Evolutionary conservation across 805 yeast genomes (phyloP), one percentile per base, ranked within the genome.

Genomic region (Metschnikowia matae): DNA sequence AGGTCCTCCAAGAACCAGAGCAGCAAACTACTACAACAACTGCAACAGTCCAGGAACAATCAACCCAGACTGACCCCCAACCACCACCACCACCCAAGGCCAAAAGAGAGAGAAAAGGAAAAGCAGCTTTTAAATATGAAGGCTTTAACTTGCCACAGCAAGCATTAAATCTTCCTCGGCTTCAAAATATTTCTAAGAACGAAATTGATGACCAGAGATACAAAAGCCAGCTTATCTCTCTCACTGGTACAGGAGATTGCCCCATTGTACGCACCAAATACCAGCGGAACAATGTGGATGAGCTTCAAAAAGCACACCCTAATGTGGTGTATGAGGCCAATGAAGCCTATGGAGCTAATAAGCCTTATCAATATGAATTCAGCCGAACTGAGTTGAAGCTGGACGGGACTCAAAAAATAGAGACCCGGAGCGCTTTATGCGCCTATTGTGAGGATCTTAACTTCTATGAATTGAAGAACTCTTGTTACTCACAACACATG

Each of bases 401-500:
- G 31, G 45, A 4, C 39, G 26, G 29, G 29, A 14, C 53, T 48
- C 20, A 31, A 38, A n/a, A 50, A 4, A 8, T 48, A 48, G 56
- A 52, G 32, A 64, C 74, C 1, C 59, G 72, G 38, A 50, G 61
- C 40, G 75, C 69, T 0, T 49, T 71, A 20, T 71, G 75, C 57
- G 67, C 73, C 2, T 71, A 61, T 46, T 71, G 75, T 50, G 57
- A 58, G 11, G 64, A 62, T 1, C 14, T 63, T 4, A 47, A 47
- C 37, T 70, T 71, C 52, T 63, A 54, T 48, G 64, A 64, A 44
- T 59, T 67, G 44, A 69, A 69, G 50, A 66, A 62, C 20, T 65
- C 72, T 2, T 58, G 65, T 29, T 71, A 69, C 48, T 62, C 69
- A 0, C 71, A 68, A 47, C 75, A 71, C 54, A 55, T 70, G 50